Evolutionary conservation across 2,329 filamentous ascomycete genomes (phyloP), one percentile per base, ranked within the genome.

Genomic region (Sarocladium strictum): DNA sequence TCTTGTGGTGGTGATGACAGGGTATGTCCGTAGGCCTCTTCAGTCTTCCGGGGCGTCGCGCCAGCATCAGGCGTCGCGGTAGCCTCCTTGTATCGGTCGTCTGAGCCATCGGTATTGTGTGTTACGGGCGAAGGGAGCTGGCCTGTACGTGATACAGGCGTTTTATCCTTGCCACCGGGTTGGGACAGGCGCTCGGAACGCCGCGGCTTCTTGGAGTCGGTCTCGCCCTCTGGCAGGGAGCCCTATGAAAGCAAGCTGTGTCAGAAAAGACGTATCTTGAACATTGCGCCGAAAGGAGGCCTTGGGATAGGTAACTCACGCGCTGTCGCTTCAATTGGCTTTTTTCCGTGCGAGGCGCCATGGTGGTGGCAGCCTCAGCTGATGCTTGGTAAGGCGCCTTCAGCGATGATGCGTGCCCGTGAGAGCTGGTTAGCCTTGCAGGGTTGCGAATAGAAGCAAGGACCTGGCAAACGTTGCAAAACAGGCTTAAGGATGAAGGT

Each of bases 81-180:
- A 24, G 79, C 71, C 62, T 92, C 86, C 64, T 93, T 90, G 61
- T 58, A 58, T 23, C 60, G 83, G 26, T 83, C 80, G 57, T 77
- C 82, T 11, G 84, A 85, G 45, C 81, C 82, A 62, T 83, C 75
- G 26, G 71, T 71, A 38, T 69, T 68, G 62, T 88, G 76, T 1
- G 89, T 96, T 57, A 93, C 72, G 12, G 91, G 92, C 1, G 90
- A 94, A 12, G 90, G 92, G 17, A 96, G 80, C 59, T 89, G 87
- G 54, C 83, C 78, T 64, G 83, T 81, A 62, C 81, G 76, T 61
- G 76, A 75, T 62, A 86, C 67, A 56, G 85, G 83, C 9, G 84
- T 85, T 63, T 82, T 81, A 56, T 75, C 67, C 55, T 70, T 67
- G 56, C 61, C 61, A 55, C 75, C 75, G 60, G 43, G 33, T n/a